Conservation (phyloP, 108 stramenopile species). For the Nitzschia sp. region DNA sequence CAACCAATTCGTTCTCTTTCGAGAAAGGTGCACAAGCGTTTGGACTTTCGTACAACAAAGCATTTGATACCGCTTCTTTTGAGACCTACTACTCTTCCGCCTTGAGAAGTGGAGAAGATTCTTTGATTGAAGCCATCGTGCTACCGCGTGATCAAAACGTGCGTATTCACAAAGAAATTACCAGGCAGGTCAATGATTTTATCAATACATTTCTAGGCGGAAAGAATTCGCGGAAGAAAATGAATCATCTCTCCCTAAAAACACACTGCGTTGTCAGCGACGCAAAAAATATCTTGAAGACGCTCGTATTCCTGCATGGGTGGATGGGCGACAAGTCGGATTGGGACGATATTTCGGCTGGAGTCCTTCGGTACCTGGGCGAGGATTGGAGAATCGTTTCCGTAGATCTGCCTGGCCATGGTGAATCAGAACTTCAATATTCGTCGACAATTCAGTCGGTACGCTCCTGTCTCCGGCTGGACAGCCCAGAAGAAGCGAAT, state of each 20-base stretch:
- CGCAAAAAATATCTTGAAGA: constrained; percentile 34
- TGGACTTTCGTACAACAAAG: constrained; percentile 52
- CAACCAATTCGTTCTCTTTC: constrained; percentile 79
- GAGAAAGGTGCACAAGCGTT: constrained; percentile 62
- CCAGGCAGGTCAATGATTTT: constrained; percentile 32
- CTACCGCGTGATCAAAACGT: constrained; percentile 63
- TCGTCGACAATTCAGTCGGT: constrained; percentile 38
- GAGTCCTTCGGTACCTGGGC: constrained; percentile 36
- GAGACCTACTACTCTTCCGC: constrained; percentile 38
- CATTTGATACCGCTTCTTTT: constrained; percentile 42
- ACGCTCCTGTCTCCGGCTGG: constrained; percentile 9
- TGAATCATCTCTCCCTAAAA: constrained; percentile 9
- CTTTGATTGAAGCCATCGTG: constrained; percentile 70
- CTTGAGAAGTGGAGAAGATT: constrained; percentile 15
- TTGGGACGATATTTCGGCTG: constrained; percentile 60
- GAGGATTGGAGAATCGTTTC: constrained; percentile 67
- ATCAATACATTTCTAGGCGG: constrained; percentile 20
- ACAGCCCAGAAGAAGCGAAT: neutral
- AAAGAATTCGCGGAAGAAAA: neutral
- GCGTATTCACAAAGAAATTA: constrained; percentile 63
- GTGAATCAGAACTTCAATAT: constrained; percentile 38
- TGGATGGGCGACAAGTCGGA: constrained; percentile 89
- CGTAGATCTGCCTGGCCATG: constrained; percentile 81
- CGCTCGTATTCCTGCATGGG: constrained; percentile 78
- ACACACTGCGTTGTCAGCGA: neutral